Conservation (phyloP, 2,329 filamentous ascomycete genomes). For the Apiospora saccharicola region DNA sequence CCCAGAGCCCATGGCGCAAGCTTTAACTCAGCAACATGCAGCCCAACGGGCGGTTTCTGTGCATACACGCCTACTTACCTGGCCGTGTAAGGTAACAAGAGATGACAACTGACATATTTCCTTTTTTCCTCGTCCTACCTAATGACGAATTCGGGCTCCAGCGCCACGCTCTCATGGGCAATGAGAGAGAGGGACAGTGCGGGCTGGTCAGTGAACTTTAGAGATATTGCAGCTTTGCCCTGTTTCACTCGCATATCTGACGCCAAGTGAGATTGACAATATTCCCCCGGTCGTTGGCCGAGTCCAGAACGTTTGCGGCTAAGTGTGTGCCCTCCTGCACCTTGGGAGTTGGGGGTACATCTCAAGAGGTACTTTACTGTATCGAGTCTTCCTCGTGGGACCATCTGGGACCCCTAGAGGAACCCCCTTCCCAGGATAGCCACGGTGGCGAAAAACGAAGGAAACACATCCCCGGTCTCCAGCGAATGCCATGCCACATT, state of each 20-base stretch:
- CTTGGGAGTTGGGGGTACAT: conserved; percentile 15
- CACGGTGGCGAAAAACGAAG: conserved; percentile 40
- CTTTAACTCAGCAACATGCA: not conserved
- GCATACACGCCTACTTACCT: not conserved
- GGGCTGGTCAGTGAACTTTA: not conserved
- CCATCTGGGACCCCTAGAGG: conserved; percentile 36
- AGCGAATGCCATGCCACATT: conserved; percentile 1
- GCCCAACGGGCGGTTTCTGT: not conserved
- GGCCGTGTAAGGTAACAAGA: conserved; percentile 4
- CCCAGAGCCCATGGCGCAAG: not conserved
- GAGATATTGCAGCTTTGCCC: conserved; percentile 8
- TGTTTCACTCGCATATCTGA: conserved; percentile 23
- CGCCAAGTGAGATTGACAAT: conserved; percentile 32
- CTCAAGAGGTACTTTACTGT: conserved; percentile 31
- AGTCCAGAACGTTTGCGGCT: conserved; percentile 44
- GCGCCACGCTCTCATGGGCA: not conserved
- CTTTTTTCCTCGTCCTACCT: not conserved
- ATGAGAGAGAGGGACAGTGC: not conserved
- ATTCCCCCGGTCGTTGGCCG: conserved; percentile 34
- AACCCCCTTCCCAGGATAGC: conserved; percentile 36
- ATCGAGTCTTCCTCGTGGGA: conserved; percentile 10
- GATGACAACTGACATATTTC: conserved; percentile 3
- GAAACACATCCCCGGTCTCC: conserved; percentile 18
- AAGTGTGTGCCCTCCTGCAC: conserved; percentile 30
- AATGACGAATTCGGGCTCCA: not conserved